Base-by-base conservation (phyloP, 306 rosid species). In the Crotalaria pallida region DNA sequence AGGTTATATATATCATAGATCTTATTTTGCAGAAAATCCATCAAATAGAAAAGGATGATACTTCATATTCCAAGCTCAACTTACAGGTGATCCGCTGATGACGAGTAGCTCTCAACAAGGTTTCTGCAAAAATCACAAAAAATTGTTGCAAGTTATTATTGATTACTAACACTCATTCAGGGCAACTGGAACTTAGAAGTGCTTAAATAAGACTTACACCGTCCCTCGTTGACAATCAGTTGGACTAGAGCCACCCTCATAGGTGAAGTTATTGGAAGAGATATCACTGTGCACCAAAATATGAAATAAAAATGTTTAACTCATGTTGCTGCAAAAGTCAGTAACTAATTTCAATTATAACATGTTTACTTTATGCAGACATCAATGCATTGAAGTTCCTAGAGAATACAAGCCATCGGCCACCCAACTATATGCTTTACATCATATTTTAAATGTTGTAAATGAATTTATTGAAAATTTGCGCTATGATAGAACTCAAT, bases 101-200 rank as follows among this genome's bases (percentile, higher is more conserved):
- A 56, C 55, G 97, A 83, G 87, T 88, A 89, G 82, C 96, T 82
- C 82, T 90, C 98, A 33, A 83, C 94, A 67, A 87, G 72, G 77
- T 93, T 93, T 79, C 98, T 93, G 94, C n/a, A 66, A 80, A 84
- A 82, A 52, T 3, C 53, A 57, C 23, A 65, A 62, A 83, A 65
- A 29, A 1, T 18, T 58, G 73, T 80, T 19, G 53, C 22, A 17
- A 17, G 15, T 48, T 27, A 78, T 60, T 33, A 31, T 31, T n/a
- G 50, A 81, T 56, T 24, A 24, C 40, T 29, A 49, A 58, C 7
- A 62, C 36, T 73, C 11, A 26, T 15, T 3, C 31, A 12, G 13
- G 27, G 34, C 21, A 74, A 64, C 45, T 2, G 62, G 34, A 49
- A 61, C 50, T 59, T 13, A 77, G 45, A 48, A 15, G n/a, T 74